Conservation (phyloP, 2,329 filamentous ascomycete genomes). For the Colletotrichum orbiculare region DNA sequence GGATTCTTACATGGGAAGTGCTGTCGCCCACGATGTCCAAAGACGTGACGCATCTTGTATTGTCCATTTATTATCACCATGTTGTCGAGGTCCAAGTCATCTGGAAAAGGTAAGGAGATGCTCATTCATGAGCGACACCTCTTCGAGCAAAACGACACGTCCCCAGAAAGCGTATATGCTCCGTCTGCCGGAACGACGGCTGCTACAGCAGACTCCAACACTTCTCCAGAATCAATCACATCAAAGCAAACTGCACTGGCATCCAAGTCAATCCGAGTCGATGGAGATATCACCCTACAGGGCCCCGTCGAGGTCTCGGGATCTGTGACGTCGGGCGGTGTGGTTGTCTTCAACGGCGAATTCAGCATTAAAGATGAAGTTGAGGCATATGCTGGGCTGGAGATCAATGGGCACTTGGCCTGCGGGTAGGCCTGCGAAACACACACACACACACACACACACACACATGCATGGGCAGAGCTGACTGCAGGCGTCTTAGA, state of each 20-base stretch:
- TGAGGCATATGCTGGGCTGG: conserved; percentile 58
- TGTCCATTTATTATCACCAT: too few relatives aligned
- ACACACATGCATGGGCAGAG: background rate
- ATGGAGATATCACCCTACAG: conserved; percentile 51
- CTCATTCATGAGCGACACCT: conserved; percentile 27
- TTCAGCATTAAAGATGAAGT: conserved; percentile 56
- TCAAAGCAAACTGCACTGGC: conserved; percentile 42
- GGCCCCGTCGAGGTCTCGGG: conserved; percentile 60
- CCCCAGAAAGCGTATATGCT: conserved; percentile 38
- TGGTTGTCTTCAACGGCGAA: conserved; percentile 56
- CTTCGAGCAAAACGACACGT: conserved; percentile 9
- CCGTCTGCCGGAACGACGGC: conserved; percentile 40
- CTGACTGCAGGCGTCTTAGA: background rate
- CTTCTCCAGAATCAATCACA: conserved; percentile 19
- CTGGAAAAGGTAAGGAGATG: conserved; percentile 28
- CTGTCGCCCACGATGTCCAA: too few relatives aligned
- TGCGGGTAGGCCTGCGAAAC: conserved; percentile 50
- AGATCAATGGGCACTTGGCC: conserved; percentile 53
- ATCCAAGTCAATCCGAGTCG: conserved; percentile 55
- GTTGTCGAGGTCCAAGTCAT: conserved; percentile 16
- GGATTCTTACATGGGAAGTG: too few relatives aligned
- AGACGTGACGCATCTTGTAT: too few relatives aligned
- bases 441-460: background rate
- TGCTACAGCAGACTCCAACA: conserved; percentile 24
- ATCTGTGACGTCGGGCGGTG: conserved; percentile 58